Percentiles rank a stretch among this genome's conserved stretches.
Evolutionary conservation across 306 rosid genomes (phyloP).

Genomic region (Prosopis cineraria): DNA sequence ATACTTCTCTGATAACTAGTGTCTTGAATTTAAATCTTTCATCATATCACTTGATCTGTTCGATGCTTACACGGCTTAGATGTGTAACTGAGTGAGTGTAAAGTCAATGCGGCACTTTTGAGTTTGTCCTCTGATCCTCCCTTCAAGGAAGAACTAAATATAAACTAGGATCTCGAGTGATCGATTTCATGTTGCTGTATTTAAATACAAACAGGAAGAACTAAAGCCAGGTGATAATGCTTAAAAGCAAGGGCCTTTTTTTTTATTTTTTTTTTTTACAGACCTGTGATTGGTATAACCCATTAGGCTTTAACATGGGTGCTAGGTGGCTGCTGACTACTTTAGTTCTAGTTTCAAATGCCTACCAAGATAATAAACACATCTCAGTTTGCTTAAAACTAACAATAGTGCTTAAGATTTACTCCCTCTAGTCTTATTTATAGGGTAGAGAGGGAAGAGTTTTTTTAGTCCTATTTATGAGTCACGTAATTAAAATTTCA

Average conservation of each 20-base stretch:
- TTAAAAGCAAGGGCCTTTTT: background rate
- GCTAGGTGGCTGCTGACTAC: background rate
- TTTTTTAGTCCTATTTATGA: too few species aligned
- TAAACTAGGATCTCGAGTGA: slow-evolving; percentile 1
- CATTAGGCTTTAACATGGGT: background rate
- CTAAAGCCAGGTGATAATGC: background rate
- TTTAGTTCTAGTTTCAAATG: background rate
- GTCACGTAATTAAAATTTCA: too few species aligned
- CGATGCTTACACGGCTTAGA: background rate
- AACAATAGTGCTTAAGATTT: slow-evolving; percentile 3
- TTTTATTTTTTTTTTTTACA: too few species aligned
- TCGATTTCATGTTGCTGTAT: background rate
- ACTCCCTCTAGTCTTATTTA: too few species aligned
- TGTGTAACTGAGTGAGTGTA: background rate
- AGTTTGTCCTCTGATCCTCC: background rate
- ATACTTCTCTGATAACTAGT: background rate
- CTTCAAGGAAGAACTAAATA: too few species aligned
- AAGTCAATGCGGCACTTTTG: background rate
- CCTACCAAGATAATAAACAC: background rate
- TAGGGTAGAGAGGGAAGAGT: too few species aligned
- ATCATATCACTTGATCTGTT: background rate
- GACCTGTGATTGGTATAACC: slow-evolving; percentile 1
- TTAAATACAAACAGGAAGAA: background rate
- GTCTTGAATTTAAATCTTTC: background rate
- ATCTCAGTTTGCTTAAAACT: background rate